A percentile compares a stretch with the other conserved stretches of the same genome.
Conservation (phyloP, 352 stramenopile genomes). For the Phytopythium helicoides region DNA sequence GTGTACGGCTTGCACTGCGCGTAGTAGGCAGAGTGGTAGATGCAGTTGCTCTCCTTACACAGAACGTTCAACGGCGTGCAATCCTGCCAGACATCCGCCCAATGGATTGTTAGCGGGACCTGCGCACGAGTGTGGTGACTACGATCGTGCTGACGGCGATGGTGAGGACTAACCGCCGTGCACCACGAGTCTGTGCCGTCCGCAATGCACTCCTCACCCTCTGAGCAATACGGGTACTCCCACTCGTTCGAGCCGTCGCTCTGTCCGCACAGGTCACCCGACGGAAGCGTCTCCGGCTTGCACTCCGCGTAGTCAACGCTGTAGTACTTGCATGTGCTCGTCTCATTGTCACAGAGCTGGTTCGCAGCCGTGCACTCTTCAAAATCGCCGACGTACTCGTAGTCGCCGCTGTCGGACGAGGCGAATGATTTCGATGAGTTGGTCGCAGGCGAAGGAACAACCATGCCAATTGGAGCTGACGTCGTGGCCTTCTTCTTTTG, state of each 20-base stretch:
- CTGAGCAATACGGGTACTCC: conserved; percentile 11
- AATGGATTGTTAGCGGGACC: not conserved
- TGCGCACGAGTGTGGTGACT: too few relatives aligned
- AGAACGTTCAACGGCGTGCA: conserved; percentile 13
- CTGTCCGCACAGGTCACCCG: conserved; percentile 15
- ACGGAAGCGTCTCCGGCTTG: conserved; percentile 11
- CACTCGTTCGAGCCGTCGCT: conserved; percentile 10
- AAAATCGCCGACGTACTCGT: not conserved
- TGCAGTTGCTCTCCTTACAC: conserved; percentile 15
- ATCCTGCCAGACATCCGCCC: conserved; percentile 13
- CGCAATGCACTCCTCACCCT: not conserved
- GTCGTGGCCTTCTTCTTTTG: conserved; percentile 2
- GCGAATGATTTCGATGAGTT: too few relatives aligned
- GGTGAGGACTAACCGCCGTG: too few relatives aligned
- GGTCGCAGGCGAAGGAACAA: too few relatives aligned
- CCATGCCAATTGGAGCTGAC: too few relatives aligned
- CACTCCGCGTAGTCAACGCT: conserved; percentile 14
- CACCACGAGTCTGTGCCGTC: conserved; percentile 8
- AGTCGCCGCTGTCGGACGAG: too few relatives aligned
- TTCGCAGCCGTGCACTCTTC: not conserved
- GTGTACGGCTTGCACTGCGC: conserved; percentile 26
- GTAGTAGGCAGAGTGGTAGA: conserved; percentile 30
- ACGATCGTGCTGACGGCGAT: not conserved
- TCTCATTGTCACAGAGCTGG: not conserved
- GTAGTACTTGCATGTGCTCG: conserved; percentile 5